Percentiles rank a stretch among this genome's conserved stretches.
Evolutionary conservation across 1,139 yeast genomes (phyloP).

Genomic region (Suhomyces wounanorum): DNA sequence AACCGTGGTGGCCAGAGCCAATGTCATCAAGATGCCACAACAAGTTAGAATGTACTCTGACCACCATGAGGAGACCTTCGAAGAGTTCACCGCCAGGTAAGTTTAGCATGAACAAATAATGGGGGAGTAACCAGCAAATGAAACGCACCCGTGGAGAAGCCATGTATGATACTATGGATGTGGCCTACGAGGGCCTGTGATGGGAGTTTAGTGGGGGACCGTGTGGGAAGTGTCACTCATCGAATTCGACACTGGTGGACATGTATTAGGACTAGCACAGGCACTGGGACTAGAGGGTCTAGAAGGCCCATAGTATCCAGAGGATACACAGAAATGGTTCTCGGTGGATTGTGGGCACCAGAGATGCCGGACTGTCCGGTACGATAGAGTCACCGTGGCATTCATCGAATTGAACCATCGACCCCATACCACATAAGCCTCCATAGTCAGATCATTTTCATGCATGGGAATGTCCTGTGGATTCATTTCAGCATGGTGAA

Average conservation of each 20-base stretch:
- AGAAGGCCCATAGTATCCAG: no score
- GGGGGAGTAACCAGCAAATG: background rate
- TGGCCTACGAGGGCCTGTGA: no score
- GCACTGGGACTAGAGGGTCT: no score
- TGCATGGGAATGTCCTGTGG: background rate
- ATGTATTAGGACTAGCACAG: no score
- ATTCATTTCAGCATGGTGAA: background rate
- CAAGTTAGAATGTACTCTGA: conserved; percentile 69
- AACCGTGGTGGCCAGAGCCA: conserved; percentile 29
- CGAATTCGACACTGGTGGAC: no score
- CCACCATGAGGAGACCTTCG: conserved; percentile 88
- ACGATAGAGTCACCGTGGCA: background rate
- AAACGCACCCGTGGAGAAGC: background rate
- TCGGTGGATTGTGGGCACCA: background rate
- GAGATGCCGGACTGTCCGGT: background rate
- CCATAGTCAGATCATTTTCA: background rate
- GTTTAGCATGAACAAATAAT: conserved; percentile 18
- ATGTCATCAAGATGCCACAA: conserved; percentile 22
- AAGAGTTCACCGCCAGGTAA: conserved; percentile 84
- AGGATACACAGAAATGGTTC: no score
- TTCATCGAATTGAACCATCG: background rate
- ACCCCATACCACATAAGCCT: background rate
- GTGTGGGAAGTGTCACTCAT: no score
- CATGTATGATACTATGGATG: background rate
- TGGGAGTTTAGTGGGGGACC: no score